Evolutionary conservation across 140 eudicot species (phyloP).

Genomic region (Anethum foeniculum): DNA sequence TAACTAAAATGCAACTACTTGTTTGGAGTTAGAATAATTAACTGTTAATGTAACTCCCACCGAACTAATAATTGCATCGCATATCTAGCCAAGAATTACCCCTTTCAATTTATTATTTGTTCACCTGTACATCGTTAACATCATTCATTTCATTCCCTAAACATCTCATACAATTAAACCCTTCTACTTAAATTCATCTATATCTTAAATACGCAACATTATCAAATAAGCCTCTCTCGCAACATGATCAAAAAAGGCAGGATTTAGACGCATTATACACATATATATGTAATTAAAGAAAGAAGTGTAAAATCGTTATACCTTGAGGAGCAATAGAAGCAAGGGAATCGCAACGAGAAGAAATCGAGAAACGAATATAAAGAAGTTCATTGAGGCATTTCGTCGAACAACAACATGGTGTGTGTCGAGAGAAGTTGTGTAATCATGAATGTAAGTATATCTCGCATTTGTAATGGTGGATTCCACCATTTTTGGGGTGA

Average conservation of each 20-base stretch:
- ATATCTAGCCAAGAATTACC: not conserved
- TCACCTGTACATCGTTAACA: not conserved
- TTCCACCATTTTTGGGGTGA: not conserved
- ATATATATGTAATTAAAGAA: not conserved
- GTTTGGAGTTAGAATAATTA: not conserved
- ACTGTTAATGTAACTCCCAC: not conserved
- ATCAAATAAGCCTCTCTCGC: no score
- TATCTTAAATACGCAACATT: not conserved
- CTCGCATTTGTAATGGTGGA: constrained; percentile 8
- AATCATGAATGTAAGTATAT: constrained; percentile 19
- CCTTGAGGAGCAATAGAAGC: constrained; percentile 3
- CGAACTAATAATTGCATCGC: not conserved
- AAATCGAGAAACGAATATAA: not conserved
- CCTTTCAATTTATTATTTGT: not conserved
- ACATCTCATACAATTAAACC: not conserved
- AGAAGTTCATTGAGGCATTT: not conserved
- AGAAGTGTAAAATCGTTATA: not conserved
- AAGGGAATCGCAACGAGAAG: constrained; percentile 2
- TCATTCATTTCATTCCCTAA: not conserved
- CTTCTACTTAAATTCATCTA: no score
- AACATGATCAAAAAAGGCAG: not conserved
- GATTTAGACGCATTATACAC: not conserved
- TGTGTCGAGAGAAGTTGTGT: constrained; percentile 10
- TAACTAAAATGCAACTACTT: not conserved
- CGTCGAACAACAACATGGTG: constrained; percentile 19